Percentiles rank a stretch among this genome's conserved stretches.
Conservation (phyloP, 768 basidiomycete species). For the Asterophora lycoperdoides region DNA sequence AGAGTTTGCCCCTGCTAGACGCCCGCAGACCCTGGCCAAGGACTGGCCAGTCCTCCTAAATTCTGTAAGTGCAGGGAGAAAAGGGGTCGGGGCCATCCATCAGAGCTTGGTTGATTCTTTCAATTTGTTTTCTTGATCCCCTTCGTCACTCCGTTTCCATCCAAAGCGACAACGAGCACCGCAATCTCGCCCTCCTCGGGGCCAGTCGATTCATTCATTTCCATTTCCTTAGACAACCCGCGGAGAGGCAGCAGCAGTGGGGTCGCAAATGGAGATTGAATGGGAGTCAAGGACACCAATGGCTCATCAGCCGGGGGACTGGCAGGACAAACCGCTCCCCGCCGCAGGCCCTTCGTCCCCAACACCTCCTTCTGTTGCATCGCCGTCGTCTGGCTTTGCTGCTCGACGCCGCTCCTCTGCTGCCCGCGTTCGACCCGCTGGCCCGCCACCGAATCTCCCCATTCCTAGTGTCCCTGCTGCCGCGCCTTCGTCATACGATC, state of each 20-base stretch:
- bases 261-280: constrained; percentile 34
- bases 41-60: not conserved
- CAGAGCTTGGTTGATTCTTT: constrained; percentile 15
- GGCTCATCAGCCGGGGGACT: constrained; percentile 30
- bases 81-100: constrained; percentile 17
- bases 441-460: constrained; percentile 69
- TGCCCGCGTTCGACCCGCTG: constrained; percentile 58
- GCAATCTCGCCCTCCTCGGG: constrained; percentile 1
- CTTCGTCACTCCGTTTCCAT: constrained; percentile 10
- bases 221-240: not conserved
- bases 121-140: constrained; percentile 18
- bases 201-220: constrained; percentile 1
- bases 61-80: constrained; percentile 4
- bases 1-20: not conserved
- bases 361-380: constrained; percentile 26
- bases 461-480: constrained; percentile 61
- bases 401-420: constrained; percentile 70
- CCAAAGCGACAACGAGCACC: constrained; percentile 13
- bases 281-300: constrained; percentile 29
- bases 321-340: constrained; percentile 30
- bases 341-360: constrained; percentile 30
- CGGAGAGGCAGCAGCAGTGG: not conserved
- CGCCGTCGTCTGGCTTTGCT: constrained; percentile 28
- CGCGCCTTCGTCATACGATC: constrained; percentile 18
- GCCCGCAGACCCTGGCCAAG: too few species aligned